Conservation (phyloP, 73 alveolate genomes). For the Breviolum minutum region DNA sequence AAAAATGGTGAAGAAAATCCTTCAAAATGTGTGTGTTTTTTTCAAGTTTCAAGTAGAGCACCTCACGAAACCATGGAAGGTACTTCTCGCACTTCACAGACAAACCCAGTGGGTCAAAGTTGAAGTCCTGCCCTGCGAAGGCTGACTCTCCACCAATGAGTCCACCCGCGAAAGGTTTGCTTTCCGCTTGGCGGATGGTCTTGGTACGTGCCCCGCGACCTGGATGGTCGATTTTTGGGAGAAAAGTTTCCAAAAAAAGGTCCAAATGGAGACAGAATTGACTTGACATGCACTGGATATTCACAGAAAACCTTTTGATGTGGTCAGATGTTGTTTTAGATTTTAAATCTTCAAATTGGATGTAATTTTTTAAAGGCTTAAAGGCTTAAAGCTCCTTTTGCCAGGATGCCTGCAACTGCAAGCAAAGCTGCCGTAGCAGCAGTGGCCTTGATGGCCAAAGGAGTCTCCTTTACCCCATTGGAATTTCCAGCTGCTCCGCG, state of each 20-base stretch:
- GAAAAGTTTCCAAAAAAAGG: background rate
- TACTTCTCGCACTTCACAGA: constrained; percentile 82
- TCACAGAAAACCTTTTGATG: no score
- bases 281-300: background rate
- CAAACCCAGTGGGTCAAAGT: constrained; percentile 84
- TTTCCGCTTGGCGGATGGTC: constrained; percentile 6
- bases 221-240: background rate
- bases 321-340: no score
- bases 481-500: background rate
- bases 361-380: no score
- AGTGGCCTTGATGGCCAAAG: background rate
- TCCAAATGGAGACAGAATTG: background rate
- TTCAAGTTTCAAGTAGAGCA: no score
- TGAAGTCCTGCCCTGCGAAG: constrained; percentile 89
- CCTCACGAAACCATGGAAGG: constrained; percentile 85
- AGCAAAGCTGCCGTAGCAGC: background rate
- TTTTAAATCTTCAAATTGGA: no score
- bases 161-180: constrained; percentile 76
- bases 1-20: background rate
- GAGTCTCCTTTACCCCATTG: background rate
- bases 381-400: no score
- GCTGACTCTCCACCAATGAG: constrained; percentile 83
- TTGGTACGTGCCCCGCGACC: constrained; percentile 10
- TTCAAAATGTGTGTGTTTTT: no score
- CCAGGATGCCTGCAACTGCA: constrained; percentile 16